These are phyloP conservation scores for Lactifluus subvellereus DNA, from an alignment of 768 basidiomycete genomes.

Conservation along the genomic window DNA sequence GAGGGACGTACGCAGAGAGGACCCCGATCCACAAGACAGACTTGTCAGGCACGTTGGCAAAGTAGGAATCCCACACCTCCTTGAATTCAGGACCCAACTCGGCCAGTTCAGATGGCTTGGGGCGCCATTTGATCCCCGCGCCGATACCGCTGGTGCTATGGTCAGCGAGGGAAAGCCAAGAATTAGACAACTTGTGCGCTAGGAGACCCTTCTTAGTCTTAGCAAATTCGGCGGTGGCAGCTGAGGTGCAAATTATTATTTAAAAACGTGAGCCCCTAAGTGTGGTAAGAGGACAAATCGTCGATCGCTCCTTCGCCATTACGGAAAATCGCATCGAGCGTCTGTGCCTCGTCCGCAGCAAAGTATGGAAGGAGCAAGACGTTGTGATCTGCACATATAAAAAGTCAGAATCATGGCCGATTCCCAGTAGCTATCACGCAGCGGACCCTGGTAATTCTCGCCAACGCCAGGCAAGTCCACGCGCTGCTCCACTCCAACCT, in stretches of 20 bases:
- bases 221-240: constrained; percentile 33
- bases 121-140: constrained; percentile 27
- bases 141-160: constrained; percentile 23
- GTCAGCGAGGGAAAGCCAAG: neutral
- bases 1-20: constrained; percentile 19
- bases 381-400: constrained; percentile 17
- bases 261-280: neutral
- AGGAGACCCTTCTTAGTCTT: constrained; percentile 42
- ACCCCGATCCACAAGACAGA: constrained; percentile 21
- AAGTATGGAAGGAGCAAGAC: constrained; percentile 16
- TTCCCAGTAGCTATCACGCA: neutral
- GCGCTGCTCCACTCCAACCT: constrained; percentile 29
- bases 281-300: constrained; percentile 11
- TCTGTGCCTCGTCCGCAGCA: constrained; percentile 21
- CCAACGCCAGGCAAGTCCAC: constrained; percentile 41
- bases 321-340: constrained; percentile 25
- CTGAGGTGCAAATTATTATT: constrained; percentile 21
- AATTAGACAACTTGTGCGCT: constrained; percentile 48
- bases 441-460: constrained; percentile 36
- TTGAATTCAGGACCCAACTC: constrained; percentile 27
- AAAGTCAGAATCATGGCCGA: constrained; percentile 5
- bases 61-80: constrained; percentile 26
- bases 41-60: constrained; percentile 27
- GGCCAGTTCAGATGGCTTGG: constrained; percentile 24
- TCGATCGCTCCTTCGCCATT: constrained; percentile 20